A percentile compares a stretch with the other conserved stretches of the same genome.
phyloP scores from a whole-genome alignment of 805 yeast species.

The Ogataea nitratoaversa region DNA sequence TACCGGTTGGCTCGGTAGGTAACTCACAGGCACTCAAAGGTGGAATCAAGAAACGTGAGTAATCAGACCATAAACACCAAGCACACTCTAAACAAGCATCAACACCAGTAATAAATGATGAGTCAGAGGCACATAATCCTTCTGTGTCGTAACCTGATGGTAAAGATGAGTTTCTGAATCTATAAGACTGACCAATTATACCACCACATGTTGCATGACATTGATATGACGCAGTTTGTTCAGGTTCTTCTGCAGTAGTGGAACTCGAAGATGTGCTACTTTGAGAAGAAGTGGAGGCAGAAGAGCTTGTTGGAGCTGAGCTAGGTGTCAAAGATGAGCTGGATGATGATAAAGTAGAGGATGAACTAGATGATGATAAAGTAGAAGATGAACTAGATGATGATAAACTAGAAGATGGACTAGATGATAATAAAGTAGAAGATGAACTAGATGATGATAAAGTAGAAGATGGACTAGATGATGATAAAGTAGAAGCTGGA shows the following conservation, averaged over 20 bases:
- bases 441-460: slow-evolving; percentile 7
- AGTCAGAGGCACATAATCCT: slow-evolving; percentile 30
- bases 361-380: slow-evolving; percentile 5
- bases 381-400: slow-evolving; percentile 5
- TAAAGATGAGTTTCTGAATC: slow-evolving; percentile 15
- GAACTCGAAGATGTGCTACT: background rate
- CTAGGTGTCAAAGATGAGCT: background rate
- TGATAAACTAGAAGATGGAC: slow-evolving; percentile 2
- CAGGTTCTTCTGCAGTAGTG: slow-evolving; percentile 12
- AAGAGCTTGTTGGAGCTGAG: too few relatives aligned
- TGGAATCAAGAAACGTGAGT: slow-evolving; percentile 28
- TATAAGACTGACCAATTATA: slow-evolving; percentile 28
- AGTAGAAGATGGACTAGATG: slow-evolving; percentile 9
- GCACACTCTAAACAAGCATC: slow-evolving; percentile 37
- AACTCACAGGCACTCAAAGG: slow-evolving; percentile 31
- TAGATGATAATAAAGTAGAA: slow-evolving; percentile 13
- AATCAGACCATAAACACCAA: slow-evolving; percentile 37
- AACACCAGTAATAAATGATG: slow-evolving; percentile 26
- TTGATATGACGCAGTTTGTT: slow-evolving; percentile 27
- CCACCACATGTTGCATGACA: slow-evolving; percentile 36
- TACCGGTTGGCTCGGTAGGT: slow-evolving; percentile 36
- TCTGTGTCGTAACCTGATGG: slow-evolving; percentile 28
- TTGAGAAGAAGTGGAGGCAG: background rate
- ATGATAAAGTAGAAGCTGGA: background rate
- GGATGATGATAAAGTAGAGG: slow-evolving; percentile 9